Percentiles rank a stretch among this genome's conserved stretches.
Conservation (phyloP, 2,329 filamentous ascomycete genomes). For the Penicillium thymicola region DNA sequence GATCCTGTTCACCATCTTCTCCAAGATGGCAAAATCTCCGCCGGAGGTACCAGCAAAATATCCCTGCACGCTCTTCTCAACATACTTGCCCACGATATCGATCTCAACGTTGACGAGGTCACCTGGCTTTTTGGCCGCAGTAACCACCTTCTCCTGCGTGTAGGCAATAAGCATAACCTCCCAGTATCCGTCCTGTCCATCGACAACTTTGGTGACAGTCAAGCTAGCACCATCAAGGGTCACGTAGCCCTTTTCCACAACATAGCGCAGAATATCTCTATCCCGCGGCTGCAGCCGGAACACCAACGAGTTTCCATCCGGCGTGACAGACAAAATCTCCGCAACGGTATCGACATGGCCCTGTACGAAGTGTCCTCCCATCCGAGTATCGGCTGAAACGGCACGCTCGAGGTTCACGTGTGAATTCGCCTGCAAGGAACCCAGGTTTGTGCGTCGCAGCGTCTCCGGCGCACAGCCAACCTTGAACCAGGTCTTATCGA, state of each 20-base stretch:
- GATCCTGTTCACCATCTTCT: constrained; percentile 70
- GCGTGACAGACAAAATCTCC: constrained; percentile 65
- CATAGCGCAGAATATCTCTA: constrained; percentile 69
- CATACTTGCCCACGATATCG: constrained; percentile 69
- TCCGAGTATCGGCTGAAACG: constrained; percentile 83
- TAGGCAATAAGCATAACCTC: constrained; percentile 98
- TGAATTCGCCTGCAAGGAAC: constrained; percentile 62
- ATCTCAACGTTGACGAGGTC: constrained; percentile 90
- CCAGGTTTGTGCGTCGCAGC: constrained; percentile 92
- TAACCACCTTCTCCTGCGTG: constrained; percentile 87
- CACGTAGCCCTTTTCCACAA: constrained; percentile 95
- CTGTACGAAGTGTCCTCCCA: constrained; percentile 98
- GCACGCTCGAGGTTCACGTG: constrained; percentile 91
- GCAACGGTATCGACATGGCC: constrained; percentile 94
- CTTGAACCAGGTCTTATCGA: constrained; percentile 66
- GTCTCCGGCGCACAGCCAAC: constrained; percentile 95
- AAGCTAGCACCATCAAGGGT: constrained; percentile 91
- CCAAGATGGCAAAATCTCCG: constrained; percentile 53
- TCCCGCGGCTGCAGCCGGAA: constrained; percentile 76
- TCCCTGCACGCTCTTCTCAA: constrained; percentile 75
- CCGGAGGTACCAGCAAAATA: constrained; percentile 58
- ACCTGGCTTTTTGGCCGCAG: constrained; percentile 72
- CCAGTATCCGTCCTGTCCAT: constrained; percentile 74
- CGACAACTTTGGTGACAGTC: constrained; percentile 83
- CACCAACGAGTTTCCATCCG: constrained; percentile 86